phyloP scores from a whole-genome alignment of 768 basidiomycete species.

The Leucocoprinus leucothites region DNA sequence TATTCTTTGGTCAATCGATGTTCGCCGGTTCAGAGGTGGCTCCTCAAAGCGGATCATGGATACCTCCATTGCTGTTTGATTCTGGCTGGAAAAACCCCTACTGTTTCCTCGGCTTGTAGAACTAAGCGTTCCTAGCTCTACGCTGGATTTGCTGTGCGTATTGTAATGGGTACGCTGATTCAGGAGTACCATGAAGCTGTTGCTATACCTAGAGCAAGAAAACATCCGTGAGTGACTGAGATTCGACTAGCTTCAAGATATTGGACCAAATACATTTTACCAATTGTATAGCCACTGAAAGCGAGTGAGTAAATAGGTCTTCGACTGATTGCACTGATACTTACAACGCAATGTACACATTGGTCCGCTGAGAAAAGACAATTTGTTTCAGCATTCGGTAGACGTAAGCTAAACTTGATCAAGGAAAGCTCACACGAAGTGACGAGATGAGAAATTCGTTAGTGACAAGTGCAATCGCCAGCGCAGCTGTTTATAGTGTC shows the following conservation, averaged over 20 bases:
- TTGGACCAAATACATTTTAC: not conserved
- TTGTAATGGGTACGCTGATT: slow-evolving; percentile 6
- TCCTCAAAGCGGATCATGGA: not conserved
- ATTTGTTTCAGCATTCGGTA: too few species aligned
- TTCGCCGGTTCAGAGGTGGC: too few species aligned
- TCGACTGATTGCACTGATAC: not conserved
- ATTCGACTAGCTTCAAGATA: not conserved
- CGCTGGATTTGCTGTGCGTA: not conserved
- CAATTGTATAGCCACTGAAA: slow-evolving; percentile 2
- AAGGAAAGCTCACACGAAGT: too few species aligned
- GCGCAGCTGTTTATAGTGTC: not conserved
- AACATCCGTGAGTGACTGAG: not conserved
- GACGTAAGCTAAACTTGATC: too few species aligned
- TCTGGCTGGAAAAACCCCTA: not conserved
- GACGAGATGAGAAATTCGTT: not conserved
- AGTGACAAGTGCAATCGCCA: slow-evolving; percentile 1
- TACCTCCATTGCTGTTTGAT: not conserved
- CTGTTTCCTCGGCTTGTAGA: not conserved
- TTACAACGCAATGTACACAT: not conserved
- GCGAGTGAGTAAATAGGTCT: not conserved
- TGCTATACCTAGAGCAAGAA: slow-evolving; percentile 1
- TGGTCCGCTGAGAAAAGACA: not conserved
- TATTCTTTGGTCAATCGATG: too few species aligned
- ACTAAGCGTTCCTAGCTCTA: not conserved
- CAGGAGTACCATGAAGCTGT: slow-evolving; percentile 11